Percentiles rank a stretch among this genome's conserved stretches.
phyloP scores from a whole-genome alignment of 768 basidiomycete genomes.

The Polyporus arcularius region DNA sequence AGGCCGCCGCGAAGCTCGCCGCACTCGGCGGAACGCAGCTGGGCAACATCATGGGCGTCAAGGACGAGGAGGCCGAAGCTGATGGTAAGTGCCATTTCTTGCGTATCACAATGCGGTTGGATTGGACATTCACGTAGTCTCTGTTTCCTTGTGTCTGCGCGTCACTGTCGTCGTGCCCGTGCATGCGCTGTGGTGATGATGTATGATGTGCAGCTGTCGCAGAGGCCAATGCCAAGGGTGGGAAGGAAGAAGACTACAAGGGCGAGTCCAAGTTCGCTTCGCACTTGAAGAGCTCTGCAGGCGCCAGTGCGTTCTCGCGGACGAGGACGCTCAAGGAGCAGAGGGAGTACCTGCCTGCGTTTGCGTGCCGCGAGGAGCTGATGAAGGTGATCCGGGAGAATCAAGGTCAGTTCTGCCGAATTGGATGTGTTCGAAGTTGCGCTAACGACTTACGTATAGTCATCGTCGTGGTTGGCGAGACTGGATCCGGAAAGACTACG shows the following conservation, averaged over 20 bases:
- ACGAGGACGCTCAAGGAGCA: constrained; percentile 90
- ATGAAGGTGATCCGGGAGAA: constrained; percentile 89
- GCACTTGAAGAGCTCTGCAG: constrained; percentile 80
- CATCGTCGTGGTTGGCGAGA: constrained; percentile 95
- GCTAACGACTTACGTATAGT: constrained; percentile 48
- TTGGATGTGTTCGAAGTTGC: not conserved
- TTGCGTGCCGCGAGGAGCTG: constrained; percentile 93
- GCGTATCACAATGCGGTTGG: constrained; percentile 32
- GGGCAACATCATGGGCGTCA: constrained; percentile 98
- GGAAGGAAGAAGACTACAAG: constrained; percentile 72
- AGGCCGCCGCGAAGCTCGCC: constrained; percentile 94
- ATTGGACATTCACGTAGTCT: constrained; percentile 82
- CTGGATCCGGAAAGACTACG: constrained; percentile 99
- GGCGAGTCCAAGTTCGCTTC: constrained; percentile 97
- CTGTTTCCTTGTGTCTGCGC: constrained; percentile 24
- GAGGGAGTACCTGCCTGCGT: constrained; percentile 94
- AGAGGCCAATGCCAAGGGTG: constrained; percentile 46
- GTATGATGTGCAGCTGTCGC: constrained; percentile 44
- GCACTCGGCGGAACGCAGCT: constrained; percentile 88
- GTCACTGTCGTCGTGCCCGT: not conserved
- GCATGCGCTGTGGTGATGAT: not conserved
- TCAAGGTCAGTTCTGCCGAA: constrained; percentile 63
- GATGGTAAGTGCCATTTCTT: constrained; percentile 63
- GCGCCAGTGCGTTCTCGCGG: constrained; percentile 80
- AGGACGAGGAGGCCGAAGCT: constrained; percentile 91